Conservation (phyloP, 1,139 yeast genomes). For the Yamadazyma sp. region DNA sequence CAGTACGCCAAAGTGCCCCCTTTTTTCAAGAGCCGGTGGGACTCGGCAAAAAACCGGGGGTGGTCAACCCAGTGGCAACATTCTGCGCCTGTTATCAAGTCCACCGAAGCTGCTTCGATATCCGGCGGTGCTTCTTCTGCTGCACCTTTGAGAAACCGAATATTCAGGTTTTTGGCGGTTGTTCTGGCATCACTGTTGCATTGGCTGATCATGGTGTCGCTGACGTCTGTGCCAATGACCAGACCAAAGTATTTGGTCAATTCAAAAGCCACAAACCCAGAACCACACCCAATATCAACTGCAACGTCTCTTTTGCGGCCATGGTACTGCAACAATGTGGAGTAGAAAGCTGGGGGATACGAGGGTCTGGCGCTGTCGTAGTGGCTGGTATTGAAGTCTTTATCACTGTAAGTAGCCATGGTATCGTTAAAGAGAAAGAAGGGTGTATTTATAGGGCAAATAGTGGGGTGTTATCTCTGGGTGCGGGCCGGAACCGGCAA, state of each 20-base stretch:
- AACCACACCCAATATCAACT: constrained; percentile 81
- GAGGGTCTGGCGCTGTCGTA: constrained; percentile 39
- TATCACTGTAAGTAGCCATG: constrained; percentile 42
- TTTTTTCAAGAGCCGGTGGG: constrained; percentile 48
- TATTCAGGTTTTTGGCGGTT: not conserved
- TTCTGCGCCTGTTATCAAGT: constrained; percentile 72
- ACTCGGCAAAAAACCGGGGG: constrained; percentile 49
- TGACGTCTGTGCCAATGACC: constrained; percentile 71
- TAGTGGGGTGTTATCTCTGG: too few species aligned
- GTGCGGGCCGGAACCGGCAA: constrained; percentile 8
- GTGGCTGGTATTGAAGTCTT: constrained; percentile 33
- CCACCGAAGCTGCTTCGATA: constrained; percentile 39
- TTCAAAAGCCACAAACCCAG: constrained; percentile 73
- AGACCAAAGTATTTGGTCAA: constrained; percentile 42
- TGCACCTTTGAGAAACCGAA: constrained; percentile 9
- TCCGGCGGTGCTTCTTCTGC: constrained; percentile 11
- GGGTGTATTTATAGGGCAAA: not conserved
- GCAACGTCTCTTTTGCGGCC: constrained; percentile 26
- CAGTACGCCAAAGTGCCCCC: constrained; percentile 72
- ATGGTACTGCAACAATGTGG: constrained; percentile 31
- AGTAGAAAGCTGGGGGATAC: constrained; percentile 36
- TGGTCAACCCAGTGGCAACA: constrained; percentile 79
- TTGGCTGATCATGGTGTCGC: constrained; percentile 58
- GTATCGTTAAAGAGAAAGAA: not conserved
- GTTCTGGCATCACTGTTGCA: constrained; percentile 28